Conservation (phyloP, 192 early-diverging fungal genomes). For the Mortierella claussenii region DNA sequence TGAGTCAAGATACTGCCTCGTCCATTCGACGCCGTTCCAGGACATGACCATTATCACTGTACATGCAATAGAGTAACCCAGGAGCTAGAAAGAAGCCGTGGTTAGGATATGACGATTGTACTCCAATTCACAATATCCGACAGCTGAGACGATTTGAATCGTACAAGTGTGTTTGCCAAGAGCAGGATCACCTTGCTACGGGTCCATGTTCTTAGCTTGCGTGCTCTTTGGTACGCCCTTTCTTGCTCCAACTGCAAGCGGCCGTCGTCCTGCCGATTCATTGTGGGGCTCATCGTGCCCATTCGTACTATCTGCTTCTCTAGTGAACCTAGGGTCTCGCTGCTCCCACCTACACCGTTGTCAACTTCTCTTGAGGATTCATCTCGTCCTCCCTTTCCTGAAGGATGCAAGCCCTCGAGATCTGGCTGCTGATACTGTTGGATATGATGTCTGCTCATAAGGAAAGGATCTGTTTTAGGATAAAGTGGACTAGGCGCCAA, state of each 20-base stretch:
- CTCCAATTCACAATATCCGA: too few species aligned
- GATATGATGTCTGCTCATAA: slow-evolving; percentile 6
- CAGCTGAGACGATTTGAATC: too few species aligned
- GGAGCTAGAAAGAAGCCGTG: slow-evolving; percentile 25
- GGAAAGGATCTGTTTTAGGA: slow-evolving; percentile 8
- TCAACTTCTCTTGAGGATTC: neutral
- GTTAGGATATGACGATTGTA: too few species aligned
- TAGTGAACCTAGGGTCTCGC: too few species aligned
- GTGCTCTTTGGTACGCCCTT: slow-evolving; percentile 5
- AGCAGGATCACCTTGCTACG: slow-evolving; percentile 57
- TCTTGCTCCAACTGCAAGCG: slow-evolving; percentile 35
- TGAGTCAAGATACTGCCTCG: slow-evolving; percentile 31
- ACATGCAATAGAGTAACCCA: slow-evolving; percentile 48
- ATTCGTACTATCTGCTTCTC: neutral
- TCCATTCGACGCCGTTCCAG: slow-evolving; percentile 30
- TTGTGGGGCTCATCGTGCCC: neutral
- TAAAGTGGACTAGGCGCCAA: slow-evolving; percentile 17
- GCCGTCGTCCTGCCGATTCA: slow-evolving; percentile 34
- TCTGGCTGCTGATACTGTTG: too few species aligned
- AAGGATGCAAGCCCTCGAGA: too few species aligned
- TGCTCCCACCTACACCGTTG: too few species aligned
- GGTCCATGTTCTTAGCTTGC: slow-evolving; percentile 48
- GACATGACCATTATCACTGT: slow-evolving; percentile 36
- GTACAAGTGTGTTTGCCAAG: slow-evolving; percentile 58
- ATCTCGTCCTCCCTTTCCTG: neutral